Evolutionary conservation across 83 land plant genomes (phyloP), one percentile per base, ranked within the genome.

Genomic region (Larix sibirica): DNA sequence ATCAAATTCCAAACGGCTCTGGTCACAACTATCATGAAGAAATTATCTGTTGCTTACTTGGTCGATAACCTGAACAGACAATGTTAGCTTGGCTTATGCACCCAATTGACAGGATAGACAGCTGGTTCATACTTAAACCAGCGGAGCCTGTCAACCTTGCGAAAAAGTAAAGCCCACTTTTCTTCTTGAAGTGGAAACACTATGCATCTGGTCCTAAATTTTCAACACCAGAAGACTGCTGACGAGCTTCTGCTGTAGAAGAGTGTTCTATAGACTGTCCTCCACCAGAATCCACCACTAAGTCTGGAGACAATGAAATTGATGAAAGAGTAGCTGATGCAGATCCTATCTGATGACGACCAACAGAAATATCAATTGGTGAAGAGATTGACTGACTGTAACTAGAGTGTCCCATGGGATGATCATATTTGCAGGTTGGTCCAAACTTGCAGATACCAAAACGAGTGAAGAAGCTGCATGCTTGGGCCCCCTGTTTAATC

Each of bases 381-480:
- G 88, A 80, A 24, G 90, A 76, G 60, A 84, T 61, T 21, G 86
- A 80, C 4, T 71, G 83, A 82, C 77, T 81, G 79, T 85, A 89
- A 23, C 84, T 13, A 21, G 82, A 85, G 4, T 85, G 71, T 65
- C 62, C 83, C 90, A 91, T 82, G 4, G 96, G 92, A 74, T 94
- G 96, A 74, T 94, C 90, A 88, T 91, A 94, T 82, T 94, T 94
- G 91, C 96, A 94, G 31, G 88, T 90, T 62, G 94, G 94, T 62
- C 96, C 96, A 85, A 91, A 94, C 77, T 91, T 94, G 87, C 96
- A 94, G 65, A 94, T 87, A 12, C 96, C 96, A 89, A 90, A 94
- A 28, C 91, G 94, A 70, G 92, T 88, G 80, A 89, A 94, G 79
- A 94, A 94, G 0, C 71, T 81, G 83, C 96, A 94, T 69, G 86